A percentile compares a stretch with the other conserved stretches of the same genome.
phyloP scores from a whole-genome alignment of 495 filamentous ascomycete species.

The Aspergillus affinis region DNA sequence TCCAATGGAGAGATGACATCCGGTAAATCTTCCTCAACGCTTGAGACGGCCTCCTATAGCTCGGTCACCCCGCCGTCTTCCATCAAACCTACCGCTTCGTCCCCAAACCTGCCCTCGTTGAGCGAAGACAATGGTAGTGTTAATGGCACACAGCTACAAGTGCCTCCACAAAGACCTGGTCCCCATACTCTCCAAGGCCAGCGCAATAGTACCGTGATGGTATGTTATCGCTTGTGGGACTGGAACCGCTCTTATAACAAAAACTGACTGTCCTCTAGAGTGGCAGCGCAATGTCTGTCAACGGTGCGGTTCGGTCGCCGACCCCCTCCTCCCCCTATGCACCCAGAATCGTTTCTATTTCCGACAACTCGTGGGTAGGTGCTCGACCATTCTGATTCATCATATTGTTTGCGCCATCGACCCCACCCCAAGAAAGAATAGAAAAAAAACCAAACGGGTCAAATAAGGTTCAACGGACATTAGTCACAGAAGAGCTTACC shows the following conservation, averaged over 20 bases:
- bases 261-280: constrained; percentile 24
- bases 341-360: constrained; percentile 71
- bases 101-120: constrained; percentile 53
- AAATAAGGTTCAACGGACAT: not conserved
- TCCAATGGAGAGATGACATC: constrained; percentile 50
- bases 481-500: not conserved
- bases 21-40: constrained; percentile 63
- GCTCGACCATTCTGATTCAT: not conserved
- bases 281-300: constrained; percentile 49
- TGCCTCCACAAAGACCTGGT: constrained; percentile 44
- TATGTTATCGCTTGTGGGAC: constrained; percentile 29
- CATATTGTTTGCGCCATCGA: not conserved
- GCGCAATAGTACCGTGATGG: constrained; percentile 48
- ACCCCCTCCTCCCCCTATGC: constrained; percentile 71
- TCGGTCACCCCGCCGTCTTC: constrained; percentile 60
- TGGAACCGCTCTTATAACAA: not conserved
- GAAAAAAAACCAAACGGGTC: constrained; percentile 9
- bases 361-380: constrained; percentile 79
- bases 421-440: not conserved
- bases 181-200: constrained; percentile 44
- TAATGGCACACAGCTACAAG: constrained; percentile 38
- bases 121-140: constrained; percentile 41
- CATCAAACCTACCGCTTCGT: constrained; percentile 53
- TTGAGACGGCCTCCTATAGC: constrained; percentile 56
- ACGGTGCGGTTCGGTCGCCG: constrained; percentile 49